phyloP scores from a whole-genome alignment of 2,329 filamentous ascomycete species.

The Colletotrichum lindemuthianum region DNA sequence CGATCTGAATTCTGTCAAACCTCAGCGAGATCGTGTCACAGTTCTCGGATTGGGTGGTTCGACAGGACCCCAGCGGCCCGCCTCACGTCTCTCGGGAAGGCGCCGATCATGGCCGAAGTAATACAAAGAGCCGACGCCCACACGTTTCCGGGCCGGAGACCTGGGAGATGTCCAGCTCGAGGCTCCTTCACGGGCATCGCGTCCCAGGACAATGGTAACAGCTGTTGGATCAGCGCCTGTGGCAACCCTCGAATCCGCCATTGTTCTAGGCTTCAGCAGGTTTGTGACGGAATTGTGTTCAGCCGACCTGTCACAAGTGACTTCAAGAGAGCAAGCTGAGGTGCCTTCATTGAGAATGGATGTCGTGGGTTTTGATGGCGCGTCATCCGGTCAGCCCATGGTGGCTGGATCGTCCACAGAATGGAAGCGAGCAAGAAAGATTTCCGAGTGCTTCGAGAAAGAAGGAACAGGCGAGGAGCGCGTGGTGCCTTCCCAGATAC shows the following conservation, averaged over 20 bases:
- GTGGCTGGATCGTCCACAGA: not conserved
- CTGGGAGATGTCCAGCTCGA: not conserved
- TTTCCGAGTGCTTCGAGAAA: too few species aligned
- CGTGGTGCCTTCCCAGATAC: too few species aligned
- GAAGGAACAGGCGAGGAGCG: too few species aligned
- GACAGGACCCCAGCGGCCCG: conserved; percentile 15
- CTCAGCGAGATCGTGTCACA: conserved; percentile 27
- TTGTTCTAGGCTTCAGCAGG: not conserved
- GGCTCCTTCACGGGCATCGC: not conserved
- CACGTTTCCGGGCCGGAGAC: not conserved
- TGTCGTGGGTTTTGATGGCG: not conserved
- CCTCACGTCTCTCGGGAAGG: conserved; percentile 11
- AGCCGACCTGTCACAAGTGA: conserved; percentile 1
- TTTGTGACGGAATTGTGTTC: not conserved
- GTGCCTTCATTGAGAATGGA: too few species aligned
- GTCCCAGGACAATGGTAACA: not conserved
- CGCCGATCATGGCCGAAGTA: conserved; percentile 17
- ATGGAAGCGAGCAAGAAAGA: not conserved
- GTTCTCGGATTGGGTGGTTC: conserved; percentile 1
- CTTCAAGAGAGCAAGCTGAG: not conserved
- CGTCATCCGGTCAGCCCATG: conserved; percentile 8
- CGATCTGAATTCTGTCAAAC: conserved; percentile 33
- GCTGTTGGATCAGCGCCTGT: conserved; percentile 6
- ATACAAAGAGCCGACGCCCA: not conserved
- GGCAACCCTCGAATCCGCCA: not conserved